phyloP scores from a whole-genome alignment of 441 rosid species.

The Viola pubescens region DNA sequence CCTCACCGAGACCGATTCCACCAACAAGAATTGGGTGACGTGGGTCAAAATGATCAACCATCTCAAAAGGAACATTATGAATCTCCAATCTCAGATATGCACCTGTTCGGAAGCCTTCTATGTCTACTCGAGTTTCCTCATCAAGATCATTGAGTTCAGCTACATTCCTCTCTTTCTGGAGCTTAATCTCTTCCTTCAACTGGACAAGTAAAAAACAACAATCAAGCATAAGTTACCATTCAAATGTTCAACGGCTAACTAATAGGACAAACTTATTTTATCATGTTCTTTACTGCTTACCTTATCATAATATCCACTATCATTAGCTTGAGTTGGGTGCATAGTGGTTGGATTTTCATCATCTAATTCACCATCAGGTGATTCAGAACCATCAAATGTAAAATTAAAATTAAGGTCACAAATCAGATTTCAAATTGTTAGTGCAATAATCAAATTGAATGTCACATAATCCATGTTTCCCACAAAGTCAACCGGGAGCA shows the following conservation, averaged over 20 bases:
- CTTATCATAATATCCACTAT: slow-evolving; percentile 63
- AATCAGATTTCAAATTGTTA: background rate
- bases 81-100: slow-evolving; percentile 78
- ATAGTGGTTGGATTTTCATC: slow-evolving; percentile 31
- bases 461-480: too few species aligned
- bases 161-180: slow-evolving; percentile 70
- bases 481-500: too few species aligned
- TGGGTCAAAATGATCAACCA: slow-evolving; percentile 89
- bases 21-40: slow-evolving; percentile 79
- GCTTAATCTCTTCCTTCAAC: slow-evolving; percentile 83
- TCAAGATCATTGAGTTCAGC: slow-evolving; percentile 75
- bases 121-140: slow-evolving; percentile 62
- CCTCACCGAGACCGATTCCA: slow-evolving; percentile 85
- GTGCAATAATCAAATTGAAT: too few species aligned
- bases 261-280: background rate
- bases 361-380: slow-evolving; percentile 53
- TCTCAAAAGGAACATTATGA: slow-evolving; percentile 86
- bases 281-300: slow-evolving; percentile 24
- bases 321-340: slow-evolving; percentile 40
- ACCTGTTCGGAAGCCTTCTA: slow-evolving; percentile 85
- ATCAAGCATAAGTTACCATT: slow-evolving; percentile 18
- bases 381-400: slow-evolving; percentile 56
- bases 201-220: slow-evolving; percentile 25
- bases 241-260: background rate
- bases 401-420: slow-evolving; percentile 43